Conservation (phyloP, 805 yeast genomes). For the Candida coquimbonensis region DNA sequence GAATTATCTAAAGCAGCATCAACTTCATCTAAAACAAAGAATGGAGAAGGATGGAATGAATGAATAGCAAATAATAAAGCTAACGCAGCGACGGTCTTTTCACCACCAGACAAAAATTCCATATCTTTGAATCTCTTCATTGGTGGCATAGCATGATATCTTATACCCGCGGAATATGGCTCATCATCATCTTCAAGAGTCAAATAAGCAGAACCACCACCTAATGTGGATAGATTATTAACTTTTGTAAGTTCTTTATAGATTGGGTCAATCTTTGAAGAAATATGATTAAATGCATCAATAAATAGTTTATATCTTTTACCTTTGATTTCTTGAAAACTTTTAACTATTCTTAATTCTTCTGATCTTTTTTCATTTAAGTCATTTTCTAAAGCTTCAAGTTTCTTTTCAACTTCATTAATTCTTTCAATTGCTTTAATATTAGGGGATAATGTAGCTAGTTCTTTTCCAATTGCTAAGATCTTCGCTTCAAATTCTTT, state of each 20-base stretch:
- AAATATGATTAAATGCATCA: conserved; percentile 70
- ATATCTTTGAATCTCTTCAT: conserved; percentile 88
- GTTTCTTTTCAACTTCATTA: conserved; percentile 54
- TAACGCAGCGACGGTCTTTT: conserved; percentile 91
- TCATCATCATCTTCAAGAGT: conserved; percentile 85
- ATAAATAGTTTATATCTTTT: conserved; percentile 58
- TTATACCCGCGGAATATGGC: conserved; percentile 77
- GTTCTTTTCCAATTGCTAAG: conserved; percentile 26
- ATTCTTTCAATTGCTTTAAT: conserved; percentile 73
- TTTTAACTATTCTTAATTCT: conserved; percentile 47
- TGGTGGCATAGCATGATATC: conserved; percentile 95
- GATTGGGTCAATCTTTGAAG: conserved; percentile 61
- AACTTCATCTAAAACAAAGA: conserved; percentile 93
- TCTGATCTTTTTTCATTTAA: conserved; percentile 51
- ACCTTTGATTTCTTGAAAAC: conserved; percentile 53
- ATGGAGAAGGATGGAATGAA: conserved; percentile 88
- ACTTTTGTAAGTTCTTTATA: conserved; percentile 79
- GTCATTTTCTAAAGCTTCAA: conserved; percentile 57
- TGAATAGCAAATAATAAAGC: conserved; percentile 90
- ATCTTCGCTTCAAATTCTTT: conserved; percentile 33
- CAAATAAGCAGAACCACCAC: conserved; percentile 91
- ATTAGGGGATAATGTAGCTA: conserved; percentile 60
- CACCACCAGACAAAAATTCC: conserved; percentile 93
- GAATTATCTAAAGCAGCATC: conserved; percentile 94
- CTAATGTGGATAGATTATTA: conserved; percentile 47